phyloP scores from a whole-genome alignment of 2,329 filamentous ascomycete species.

The Fusarium globosum region DNA sequence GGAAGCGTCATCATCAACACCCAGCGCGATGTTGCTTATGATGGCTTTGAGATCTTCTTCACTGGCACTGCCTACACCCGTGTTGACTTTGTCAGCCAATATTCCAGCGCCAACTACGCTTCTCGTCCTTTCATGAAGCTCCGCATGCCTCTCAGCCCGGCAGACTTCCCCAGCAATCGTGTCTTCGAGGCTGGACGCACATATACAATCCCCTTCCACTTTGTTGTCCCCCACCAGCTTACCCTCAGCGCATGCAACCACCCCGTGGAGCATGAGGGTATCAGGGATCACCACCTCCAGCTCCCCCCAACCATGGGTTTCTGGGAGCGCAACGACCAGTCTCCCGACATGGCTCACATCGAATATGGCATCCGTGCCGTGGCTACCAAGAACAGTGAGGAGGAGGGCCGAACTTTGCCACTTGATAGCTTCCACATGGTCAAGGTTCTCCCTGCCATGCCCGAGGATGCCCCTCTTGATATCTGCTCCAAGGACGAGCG shows the following conservation, averaged over 20 bases:
- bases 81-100: conserved; percentile 62
- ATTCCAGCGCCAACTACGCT: conserved; percentile 59
- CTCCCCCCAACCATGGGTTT: conserved; percentile 64
- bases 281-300: conserved; percentile 64
- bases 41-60: conserved; percentile 64
- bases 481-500: conserved; percentile 59
- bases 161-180: conserved; percentile 58
- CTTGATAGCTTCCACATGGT: conserved; percentile 58
- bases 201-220: conserved; percentile 67
- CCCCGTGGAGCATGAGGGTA: conserved; percentile 54
- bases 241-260: conserved; percentile 68
- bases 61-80: conserved; percentile 62
- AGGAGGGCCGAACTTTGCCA: conserved; percentile 46
- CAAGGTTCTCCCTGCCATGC: conserved; percentile 63
- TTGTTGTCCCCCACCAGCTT: conserved; percentile 68
- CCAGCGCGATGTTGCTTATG: conserved; percentile 60
- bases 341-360: conserved; percentile 65
- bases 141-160: conserved; percentile 62
- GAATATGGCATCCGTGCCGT: conserved; percentile 65
- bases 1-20: conserved; percentile 61
- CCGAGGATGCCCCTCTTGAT: conserved; percentile 63
- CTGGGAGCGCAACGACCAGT: conserved; percentile 66
- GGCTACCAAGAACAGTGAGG: conserved; percentile 45
- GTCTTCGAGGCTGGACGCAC: conserved; percentile 60
- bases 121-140: conserved; percentile 67